Percentiles rank a stretch among this genome's conserved stretches.
Evolutionary conservation across 2,329 filamentous ascomycete species (phyloP).

Genomic region (Drechslerella coelobrocha): DNA sequence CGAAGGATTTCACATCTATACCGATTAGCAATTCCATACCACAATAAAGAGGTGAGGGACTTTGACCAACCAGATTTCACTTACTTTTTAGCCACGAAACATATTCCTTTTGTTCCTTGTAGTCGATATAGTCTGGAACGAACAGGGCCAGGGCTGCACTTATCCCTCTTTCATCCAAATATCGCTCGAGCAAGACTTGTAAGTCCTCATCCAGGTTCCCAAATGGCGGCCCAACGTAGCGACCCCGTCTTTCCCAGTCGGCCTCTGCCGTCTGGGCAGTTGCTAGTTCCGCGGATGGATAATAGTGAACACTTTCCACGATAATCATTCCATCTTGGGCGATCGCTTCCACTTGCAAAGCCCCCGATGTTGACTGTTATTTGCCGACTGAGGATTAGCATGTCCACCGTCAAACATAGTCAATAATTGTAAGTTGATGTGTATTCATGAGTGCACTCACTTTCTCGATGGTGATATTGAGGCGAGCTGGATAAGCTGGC

Average conservation of each 20-base stretch:
- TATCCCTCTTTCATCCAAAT: slow-evolving; percentile 92
- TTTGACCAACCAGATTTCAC: slow-evolving; percentile 53
- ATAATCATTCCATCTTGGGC: slow-evolving; percentile 85
- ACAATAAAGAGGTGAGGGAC: neutral
- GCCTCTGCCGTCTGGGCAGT: slow-evolving; percentile 77
- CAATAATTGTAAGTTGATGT: no score
- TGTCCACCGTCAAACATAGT: no score
- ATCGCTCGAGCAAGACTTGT: slow-evolving; percentile 88
- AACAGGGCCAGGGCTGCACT: slow-evolving; percentile 86
- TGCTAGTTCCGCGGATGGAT: slow-evolving; percentile 77
- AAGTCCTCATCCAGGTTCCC: slow-evolving; percentile 94
- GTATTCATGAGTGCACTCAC: no score
- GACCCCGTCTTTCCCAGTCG: slow-evolving; percentile 75
- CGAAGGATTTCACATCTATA: slow-evolving; percentile 43
- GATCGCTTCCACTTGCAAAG: slow-evolving; percentile 82
- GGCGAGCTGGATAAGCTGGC: slow-evolving; percentile 75
- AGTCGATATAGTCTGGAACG: slow-evolving; percentile 93
- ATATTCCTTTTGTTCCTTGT: slow-evolving; percentile 99
- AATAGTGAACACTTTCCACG: slow-evolving; percentile 91
- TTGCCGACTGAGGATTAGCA: slow-evolving; percentile 60
- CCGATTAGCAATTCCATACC: slow-evolving; percentile 4
- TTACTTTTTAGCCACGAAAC: slow-evolving; percentile 80
- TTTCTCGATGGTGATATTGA: slow-evolving; percentile 90
- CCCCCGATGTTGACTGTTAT: slow-evolving; percentile 66
- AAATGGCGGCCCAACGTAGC: slow-evolving; percentile 92